Evolutionary conservation across 1,284 basidiomycete species (phyloP), one percentile per base, ranked within the genome.

Genomic region (Rhodotorula mucilaginosa): DNA sequence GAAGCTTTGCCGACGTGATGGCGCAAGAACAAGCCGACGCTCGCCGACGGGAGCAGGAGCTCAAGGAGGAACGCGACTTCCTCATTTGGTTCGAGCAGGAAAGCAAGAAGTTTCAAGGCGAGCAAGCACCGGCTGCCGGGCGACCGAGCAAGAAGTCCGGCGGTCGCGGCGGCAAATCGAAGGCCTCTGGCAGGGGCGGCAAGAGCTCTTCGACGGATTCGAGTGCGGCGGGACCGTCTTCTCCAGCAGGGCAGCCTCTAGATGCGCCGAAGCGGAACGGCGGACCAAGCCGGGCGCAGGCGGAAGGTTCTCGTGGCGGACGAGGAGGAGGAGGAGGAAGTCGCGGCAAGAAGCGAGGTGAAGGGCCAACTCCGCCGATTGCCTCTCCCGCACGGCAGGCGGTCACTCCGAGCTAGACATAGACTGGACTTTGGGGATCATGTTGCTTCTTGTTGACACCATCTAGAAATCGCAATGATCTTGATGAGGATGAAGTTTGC

Each of bases 61-160:
- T 74, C 15, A 39, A 48, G 15, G 74, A 76, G 64, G 77, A 74
- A 64, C 59, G 65, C 51, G 76, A 77, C 52, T 80, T 80, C 58
- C 68, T 68, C 54, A 68, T 65, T 13, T 80, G 79, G 79, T 80
- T 78, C 52, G 78, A 73, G 57, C 76, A 74, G 63, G 79, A 80
- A 60, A 71, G 72, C 34, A 56, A 64, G 52, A 58, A 65, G 21
- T 67, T 71, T 8, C 67, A 69, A 57, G 54, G 54, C 54, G 57
- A 54, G 23, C 51, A 44, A 66, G 29, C 56, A 49, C 29, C 39
- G 19, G 1, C 57, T 46, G 5, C 29, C 47, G 19, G 54, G 51
- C n/a, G 39, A 18, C 51, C 51, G 23, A 21, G 57, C 5, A 62
- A 67, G 48, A 61, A 67, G 56, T 57, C 39, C 4, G 64, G 47